Base-by-base conservation (phyloP, 352 stramenopile species). In the Phytopythium sindhum region DNA sequence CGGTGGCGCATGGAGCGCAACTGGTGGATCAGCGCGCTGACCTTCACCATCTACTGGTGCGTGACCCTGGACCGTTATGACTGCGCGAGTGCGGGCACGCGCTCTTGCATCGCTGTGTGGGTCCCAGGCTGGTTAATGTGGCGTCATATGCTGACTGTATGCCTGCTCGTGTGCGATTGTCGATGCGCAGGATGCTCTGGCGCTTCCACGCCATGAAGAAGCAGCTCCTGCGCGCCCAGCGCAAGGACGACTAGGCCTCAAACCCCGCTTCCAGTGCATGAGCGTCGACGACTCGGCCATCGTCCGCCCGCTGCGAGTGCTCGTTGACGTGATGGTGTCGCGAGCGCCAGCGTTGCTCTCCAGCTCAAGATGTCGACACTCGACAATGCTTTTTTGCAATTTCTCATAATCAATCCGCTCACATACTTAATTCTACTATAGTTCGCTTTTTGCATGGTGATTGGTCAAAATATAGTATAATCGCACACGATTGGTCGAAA, bases 1-100 rank as follows among this genome's bases (percentile, higher is more conserved):
- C 80, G 84, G 50, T 93, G 84, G 84, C 78, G 84, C 31, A 84
- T 75, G 11, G 84, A 93, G 69, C 69, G 84, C 53, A 93, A 93
- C 69, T 93, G 82, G 82, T 93, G 84, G 84, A 93, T 93, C 70
- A 91, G 82, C 57, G 83, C 84, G 26, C 80, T 93, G 31, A 90
- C 82, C 35, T 93, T 93, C 63, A 89, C 80, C 29, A 93, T 93
- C 61, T 93, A 93, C 70, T 93, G 84, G 84, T 90, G 29, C 29
- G 75, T 72, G 12, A 15, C 52, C 10, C 26, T 48, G n/a, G n/a
- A n/a, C 48, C 44, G 28, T 45, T 8, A 15, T 47, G 12, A 10
- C 4, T 10, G n/a, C 4, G 11, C 8, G 21, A 24, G 14, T 41
- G 26, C n/a, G n/a, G n/a, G n/a, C n/a, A n/a, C n/a, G n/a, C n/a